These are phyloP conservation scores for Globisporangium nagaii DNA, from an alignment of 352 stramenopile genomes.

Conservation along the genomic window DNA sequence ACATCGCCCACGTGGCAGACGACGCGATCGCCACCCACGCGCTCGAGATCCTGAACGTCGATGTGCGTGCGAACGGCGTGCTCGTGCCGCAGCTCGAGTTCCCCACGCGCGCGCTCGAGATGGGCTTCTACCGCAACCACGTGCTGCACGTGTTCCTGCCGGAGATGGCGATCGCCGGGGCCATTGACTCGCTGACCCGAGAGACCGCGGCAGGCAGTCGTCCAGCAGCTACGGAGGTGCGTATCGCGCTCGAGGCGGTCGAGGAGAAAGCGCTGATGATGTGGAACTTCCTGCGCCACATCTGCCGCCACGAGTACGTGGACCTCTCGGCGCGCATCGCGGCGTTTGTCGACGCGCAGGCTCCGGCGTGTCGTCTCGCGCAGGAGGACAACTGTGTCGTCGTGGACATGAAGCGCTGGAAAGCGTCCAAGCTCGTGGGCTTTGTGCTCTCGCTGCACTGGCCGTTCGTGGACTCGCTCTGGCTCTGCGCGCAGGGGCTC, in stretches of 20 bases:
- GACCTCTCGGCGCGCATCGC: slow-evolving; percentile 35
- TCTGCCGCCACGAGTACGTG: slow-evolving; percentile 54
- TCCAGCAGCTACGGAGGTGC: not conserved
- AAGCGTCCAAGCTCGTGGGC: slow-evolving; percentile 29
- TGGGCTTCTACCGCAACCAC: slow-evolving; percentile 86
- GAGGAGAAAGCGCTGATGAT: slow-evolving; percentile 39
- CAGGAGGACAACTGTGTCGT: too few species aligned
- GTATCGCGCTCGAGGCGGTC: slow-evolving; percentile 23
- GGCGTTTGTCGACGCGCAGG: slow-evolving; percentile 21
- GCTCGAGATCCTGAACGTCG: slow-evolving; percentile 52
- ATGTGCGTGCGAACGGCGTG: slow-evolving; percentile 31
- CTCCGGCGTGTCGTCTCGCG: slow-evolving; percentile 17
- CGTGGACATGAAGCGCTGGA: slow-evolving; percentile 33
- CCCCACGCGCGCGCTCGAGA: slow-evolving; percentile 56
- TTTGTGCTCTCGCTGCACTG: slow-evolving; percentile 69
- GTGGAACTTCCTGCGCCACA: slow-evolving; percentile 59
- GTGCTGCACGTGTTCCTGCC: slow-evolving; percentile 74
- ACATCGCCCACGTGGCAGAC: slow-evolving; percentile 53
- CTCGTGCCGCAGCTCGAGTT: slow-evolving; percentile 49
- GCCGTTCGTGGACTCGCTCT: slow-evolving; percentile 77
- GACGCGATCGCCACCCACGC: slow-evolving; percentile 52
- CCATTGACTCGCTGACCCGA: slow-evolving; percentile 38
- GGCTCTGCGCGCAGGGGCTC: slow-evolving; percentile 45
- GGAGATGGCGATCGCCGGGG: slow-evolving; percentile 65
- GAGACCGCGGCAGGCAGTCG: slow-evolving; percentile 4